Evolutionary conservation across 805 yeast genomes (phyloP), one percentile per base, ranked within the genome.

Genomic region (Spathaspora girioi): DNA sequence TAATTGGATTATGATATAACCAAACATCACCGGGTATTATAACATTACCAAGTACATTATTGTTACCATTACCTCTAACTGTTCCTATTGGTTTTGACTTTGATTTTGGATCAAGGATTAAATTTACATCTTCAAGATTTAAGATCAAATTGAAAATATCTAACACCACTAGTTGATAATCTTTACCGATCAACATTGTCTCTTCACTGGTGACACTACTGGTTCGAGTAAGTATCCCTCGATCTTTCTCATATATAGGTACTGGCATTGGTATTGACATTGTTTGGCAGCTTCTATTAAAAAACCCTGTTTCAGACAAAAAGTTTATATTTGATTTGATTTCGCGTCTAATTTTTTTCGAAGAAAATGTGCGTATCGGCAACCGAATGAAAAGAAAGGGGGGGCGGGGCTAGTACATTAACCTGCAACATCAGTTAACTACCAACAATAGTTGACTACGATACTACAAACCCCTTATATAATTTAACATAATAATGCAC

Each of bases 21-120:
- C 78, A 74, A 19, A 71, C 52, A 53, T 73, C 76, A 19, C 50
- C 50, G 4, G 78, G 77, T 10, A 73, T 58, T 1, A 59, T 56
- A 1, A 73, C 58, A 38, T 63, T 67, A 8, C n/a, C 35, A 31
- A 31, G 35, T 31, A 23, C 9, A 29, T 29, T 10, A 29, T n/a
- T 8, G 14, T 5, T 6, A 20, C 26, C 10, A 4, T 18, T 10
- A 40, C 26, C 43, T 4, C 10, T 6, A 23, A 23, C 26, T 23
- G 3, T 23, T 23, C 26, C 26, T 23, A 23, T 23, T 23, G 26
- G 26, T 23, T 23, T 23, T 23, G n/a, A n/a, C n/a, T 23, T 3
- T 23, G 14, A 8, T 18, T 14, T 18, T 40, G 43, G 26, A 35
- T 46, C 43, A 6, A 51, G 38, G 3, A 51, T 51, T 12, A 43